These are phyloP conservation scores for Dactylorhiza incarnata DNA, from an alignment of 106 monocot genomes.

Conservation along the genomic window DNA sequence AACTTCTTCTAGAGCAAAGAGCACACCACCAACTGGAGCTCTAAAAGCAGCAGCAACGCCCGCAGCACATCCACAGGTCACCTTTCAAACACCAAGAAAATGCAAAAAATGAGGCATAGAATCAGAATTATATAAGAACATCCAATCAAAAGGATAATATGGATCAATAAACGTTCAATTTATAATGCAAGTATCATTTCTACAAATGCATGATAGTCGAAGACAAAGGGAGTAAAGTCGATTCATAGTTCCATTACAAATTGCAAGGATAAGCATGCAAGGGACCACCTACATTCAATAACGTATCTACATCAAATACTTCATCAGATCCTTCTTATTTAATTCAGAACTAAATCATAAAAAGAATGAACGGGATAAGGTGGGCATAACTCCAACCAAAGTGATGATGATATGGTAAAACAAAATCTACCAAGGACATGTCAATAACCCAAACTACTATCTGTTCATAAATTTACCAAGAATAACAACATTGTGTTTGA, in stretches of 20 bases:
- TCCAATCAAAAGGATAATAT: neutral
- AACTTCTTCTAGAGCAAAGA: conserved; percentile 98
- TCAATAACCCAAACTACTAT: neutral
- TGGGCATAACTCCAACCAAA: neutral
- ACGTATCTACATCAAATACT: neutral
- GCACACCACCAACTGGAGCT: conserved; percentile 96
- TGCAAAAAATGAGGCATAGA: neutral
- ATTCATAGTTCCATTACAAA: neutral
- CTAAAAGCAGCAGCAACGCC: conserved; percentile 98
- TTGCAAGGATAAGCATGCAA: neutral
- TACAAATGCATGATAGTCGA: neutral
- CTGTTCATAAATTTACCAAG: too few species aligned
- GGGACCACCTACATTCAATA: neutral
- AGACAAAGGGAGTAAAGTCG: neutral
- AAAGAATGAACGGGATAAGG: neutral
- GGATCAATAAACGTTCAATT: neutral
- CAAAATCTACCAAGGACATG: neutral
- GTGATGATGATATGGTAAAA: neutral
- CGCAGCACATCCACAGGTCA: conserved; percentile 99
- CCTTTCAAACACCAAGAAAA: conserved; percentile 46
- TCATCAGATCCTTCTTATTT: neutral
- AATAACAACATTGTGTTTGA: too few species aligned
- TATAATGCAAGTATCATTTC: neutral
- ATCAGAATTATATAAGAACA: neutral
- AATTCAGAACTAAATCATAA: neutral